Conservation (phyloP, 768 basidiomycete genomes). For the Tephrocybe sp. region DNA sequence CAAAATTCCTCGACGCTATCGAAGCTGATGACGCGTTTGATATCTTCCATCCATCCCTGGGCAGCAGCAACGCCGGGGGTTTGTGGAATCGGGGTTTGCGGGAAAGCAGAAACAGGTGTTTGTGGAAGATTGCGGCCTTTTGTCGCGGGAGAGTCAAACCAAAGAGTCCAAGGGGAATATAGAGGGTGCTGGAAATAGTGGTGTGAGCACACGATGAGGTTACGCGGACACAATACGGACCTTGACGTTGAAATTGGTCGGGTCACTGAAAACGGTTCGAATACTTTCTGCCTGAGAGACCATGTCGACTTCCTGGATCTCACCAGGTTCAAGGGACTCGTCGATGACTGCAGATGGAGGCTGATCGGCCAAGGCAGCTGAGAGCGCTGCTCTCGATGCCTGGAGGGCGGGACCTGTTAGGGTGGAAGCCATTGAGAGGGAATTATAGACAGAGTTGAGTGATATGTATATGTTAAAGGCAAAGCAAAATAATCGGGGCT, state of each 20-base stretch:
- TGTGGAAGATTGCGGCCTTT: conserved; percentile 89
- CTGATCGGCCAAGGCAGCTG: conserved; percentile 66
- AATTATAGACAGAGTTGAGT: not conserved
- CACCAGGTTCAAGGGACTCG: conserved; percentile 66
- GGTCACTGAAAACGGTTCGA: conserved; percentile 92
- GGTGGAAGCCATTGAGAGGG: conserved; percentile 40
- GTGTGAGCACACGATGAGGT: not conserved
- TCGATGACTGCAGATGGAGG: conserved; percentile 29
- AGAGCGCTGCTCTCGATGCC: conserved; percentile 78
- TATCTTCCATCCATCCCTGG: conserved; percentile 98
- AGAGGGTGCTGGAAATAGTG: conserved; percentile 75
- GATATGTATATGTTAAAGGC: conserved; percentile 7
- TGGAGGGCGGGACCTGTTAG: conserved; percentile 70
- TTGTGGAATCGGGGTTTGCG: conserved; percentile 70
- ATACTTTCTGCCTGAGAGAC: conserved; percentile 79
- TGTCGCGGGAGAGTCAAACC: conserved; percentile 94
- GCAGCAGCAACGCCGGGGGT: conserved; percentile 76
- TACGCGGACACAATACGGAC: conserved; percentile 37
- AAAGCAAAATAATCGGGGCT: too few species aligned
- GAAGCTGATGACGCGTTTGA: conserved; percentile 94
- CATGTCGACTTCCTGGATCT: conserved; percentile 88
- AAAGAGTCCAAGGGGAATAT: conserved; percentile 94
- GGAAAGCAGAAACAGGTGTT: conserved; percentile 77
- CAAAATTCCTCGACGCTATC: conserved; percentile 99
- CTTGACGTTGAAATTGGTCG: conserved; percentile 95